Conservation (phyloP, 1,284 basidiomycete genomes). For the Tylopilus orsonianus region DNA sequence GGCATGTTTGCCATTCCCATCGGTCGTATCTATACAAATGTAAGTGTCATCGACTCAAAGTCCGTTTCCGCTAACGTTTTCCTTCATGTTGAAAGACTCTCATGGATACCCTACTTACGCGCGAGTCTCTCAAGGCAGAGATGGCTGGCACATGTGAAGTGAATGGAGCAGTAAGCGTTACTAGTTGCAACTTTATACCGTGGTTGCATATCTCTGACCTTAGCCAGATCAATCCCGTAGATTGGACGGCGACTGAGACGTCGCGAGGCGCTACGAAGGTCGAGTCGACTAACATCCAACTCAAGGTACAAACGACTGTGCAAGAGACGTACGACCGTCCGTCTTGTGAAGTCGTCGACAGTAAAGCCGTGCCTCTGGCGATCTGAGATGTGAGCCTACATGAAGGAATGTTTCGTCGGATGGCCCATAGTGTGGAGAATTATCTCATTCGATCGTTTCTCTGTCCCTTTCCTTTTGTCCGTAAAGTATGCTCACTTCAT, state of each 20-base stretch:
- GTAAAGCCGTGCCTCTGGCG: neutral
- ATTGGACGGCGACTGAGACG: neutral
- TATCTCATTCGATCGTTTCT: too few species aligned
- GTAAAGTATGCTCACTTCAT: too few species aligned
- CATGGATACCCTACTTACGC: neutral
- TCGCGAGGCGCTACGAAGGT: neutral
- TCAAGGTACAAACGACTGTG: neutral
- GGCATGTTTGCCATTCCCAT: constrained; percentile 2
- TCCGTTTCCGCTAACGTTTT: neutral
- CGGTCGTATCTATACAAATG: constrained; percentile 2
- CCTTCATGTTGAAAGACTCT: neutral
- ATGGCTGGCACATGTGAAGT: neutral
- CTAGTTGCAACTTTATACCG: neutral
- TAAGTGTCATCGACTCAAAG: neutral
- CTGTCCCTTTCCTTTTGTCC: too few species aligned
- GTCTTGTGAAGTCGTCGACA: neutral
- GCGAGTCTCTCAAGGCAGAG: neutral
- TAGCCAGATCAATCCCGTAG: neutral
- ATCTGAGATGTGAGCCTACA: neutral
- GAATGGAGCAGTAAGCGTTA: neutral
- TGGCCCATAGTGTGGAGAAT: too few species aligned
- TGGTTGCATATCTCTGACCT: neutral
- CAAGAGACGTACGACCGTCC: neutral
- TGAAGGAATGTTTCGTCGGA: neutral
- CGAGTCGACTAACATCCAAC: neutral